A percentile compares a stretch with the other conserved stretches of the same genome.
Conservation (phyloP, 1,139 yeast species). For the Zygoascus hellenicus region DNA sequence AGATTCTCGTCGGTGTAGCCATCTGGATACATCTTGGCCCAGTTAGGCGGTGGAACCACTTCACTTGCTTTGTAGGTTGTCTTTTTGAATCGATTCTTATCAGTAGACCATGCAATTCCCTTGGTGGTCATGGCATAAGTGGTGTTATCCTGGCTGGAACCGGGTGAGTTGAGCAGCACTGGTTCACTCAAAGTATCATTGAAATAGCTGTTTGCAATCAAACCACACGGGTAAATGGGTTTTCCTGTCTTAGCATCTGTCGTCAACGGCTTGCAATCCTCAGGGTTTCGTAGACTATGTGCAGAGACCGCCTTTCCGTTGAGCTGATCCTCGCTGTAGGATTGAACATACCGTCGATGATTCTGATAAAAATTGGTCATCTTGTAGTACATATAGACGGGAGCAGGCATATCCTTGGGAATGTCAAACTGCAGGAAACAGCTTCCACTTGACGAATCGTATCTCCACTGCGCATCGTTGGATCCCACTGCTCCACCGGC, state of each 20-base stretch:
- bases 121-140: conserved; percentile 59
- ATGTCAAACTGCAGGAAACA: conserved; percentile 74
- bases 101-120: conserved; percentile 86
- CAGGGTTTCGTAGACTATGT: conserved; percentile 60
- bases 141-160: conserved; percentile 28
- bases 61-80: conserved; percentile 65
- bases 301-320: conserved; percentile 64
- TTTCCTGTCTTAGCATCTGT: conserved; percentile 46
- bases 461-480: conserved; percentile 60
- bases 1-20: conserved; percentile 82
- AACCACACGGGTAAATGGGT: conserved; percentile 85
- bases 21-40: conserved; percentile 78
- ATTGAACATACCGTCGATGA: conserved; percentile 88
- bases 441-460: conserved; percentile 19
- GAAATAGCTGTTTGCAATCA: conserved; percentile 88
- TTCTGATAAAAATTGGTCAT: conserved; percentile 82
- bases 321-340: conserved; percentile 85
- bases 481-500: conserved; percentile 29
- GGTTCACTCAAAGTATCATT: conserved; percentile 72
- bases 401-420: conserved; percentile 69
- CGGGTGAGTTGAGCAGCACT: conserved; percentile 42
- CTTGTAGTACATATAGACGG: conserved; percentile 74
- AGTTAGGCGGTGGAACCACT: conserved; percentile 93
- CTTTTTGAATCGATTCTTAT: conserved; percentile 69
- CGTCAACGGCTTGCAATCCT: conserved; percentile 82